Evolutionary conservation across 345 rosid species (phyloP), one percentile per base, ranked within the genome.

Genomic region (Linum lewisii): DNA sequence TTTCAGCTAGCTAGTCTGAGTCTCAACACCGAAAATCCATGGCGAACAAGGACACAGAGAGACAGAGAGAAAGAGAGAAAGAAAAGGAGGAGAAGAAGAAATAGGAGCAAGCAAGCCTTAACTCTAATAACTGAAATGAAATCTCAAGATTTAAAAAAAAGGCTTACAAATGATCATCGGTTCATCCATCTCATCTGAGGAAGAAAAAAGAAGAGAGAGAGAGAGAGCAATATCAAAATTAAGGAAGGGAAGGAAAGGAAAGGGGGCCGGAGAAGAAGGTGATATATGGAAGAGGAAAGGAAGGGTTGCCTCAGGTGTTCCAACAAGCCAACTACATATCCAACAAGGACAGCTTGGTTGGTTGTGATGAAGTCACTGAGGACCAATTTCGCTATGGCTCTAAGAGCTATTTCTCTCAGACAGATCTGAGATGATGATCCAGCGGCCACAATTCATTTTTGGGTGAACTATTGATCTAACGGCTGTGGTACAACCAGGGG

Each of bases 301-400:
- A 11, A 25, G 54, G 65, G 29, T 62, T 65, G 95, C 83, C 76
- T 75, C 87, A n/a, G 84, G 74, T 83, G 76, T 77, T 60, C 94
- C 91, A 85, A 82, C 95, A 84, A 70, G 75, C 62, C 63, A 74
- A 65, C 79, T 73, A 79, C 78, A 72, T 57, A 51, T 73, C 81
- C 79, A 84, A 82, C 87, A 82, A 77, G 95, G 96, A 91, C 96
- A 88, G 84, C 61, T 80, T 76, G 96, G 98, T 88, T 91, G 88
- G 92, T 68, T 88, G 84, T 60, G 91, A 70, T 63, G 97, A 78
- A 77, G 94, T 89, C 88, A 72, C 79, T 69, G 73, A 71, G n/a
- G n/a, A n/a, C n/a, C n/a, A n/a, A n/a, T n/a, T n/a, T n/a, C n/a
- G n/a, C n/a, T n/a, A n/a, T n/a, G n/a, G n/a, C n/a, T n/a, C n/a